phyloP scores from a whole-genome alignment of 2,329 filamentous ascomycete species.

The Colletotrichum caudatum region DNA sequence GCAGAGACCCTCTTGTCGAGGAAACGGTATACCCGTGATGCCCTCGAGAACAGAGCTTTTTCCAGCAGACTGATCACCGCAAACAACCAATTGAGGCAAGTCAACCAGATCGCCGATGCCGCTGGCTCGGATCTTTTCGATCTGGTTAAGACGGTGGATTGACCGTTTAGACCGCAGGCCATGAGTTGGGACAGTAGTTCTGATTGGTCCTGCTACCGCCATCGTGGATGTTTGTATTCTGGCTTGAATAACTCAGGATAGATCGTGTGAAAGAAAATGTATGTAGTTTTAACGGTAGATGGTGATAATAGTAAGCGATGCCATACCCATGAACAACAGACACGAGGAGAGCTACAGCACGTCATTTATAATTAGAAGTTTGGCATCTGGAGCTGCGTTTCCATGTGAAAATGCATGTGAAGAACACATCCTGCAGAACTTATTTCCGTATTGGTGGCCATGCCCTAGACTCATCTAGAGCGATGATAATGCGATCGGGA shows the following conservation, averaged over 20 bases:
- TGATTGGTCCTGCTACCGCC: slow-evolving; percentile 7
- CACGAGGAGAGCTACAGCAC: no score
- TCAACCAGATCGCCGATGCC: slow-evolving; percentile 52
- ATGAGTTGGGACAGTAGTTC: not conserved
- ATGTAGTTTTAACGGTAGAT: no score
- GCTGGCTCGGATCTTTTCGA: slow-evolving; percentile 52
- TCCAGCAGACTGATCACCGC: slow-evolving; percentile 66
- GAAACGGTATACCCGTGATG: slow-evolving; percentile 67
- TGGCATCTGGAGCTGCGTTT: not conserved
- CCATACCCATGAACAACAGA: no score
- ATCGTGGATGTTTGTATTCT: not conserved
- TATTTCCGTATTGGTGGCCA: not conserved
- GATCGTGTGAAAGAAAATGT: no score
- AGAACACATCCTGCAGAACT: not conserved
- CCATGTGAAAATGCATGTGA: not conserved
- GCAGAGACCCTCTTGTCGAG: slow-evolving; percentile 63
- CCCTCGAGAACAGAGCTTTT: slow-evolving; percentile 71
- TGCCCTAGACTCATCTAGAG: not conserved
- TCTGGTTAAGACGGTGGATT: slow-evolving; percentile 50
- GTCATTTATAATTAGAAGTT: not conserved
- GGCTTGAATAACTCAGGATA: not conserved
- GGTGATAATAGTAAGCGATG: not conserved
- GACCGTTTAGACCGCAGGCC: slow-evolving; percentile 22
- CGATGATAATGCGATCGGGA: not conserved
- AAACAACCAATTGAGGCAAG: slow-evolving; percentile 65